Evolutionary conservation across 192 early-diverging fungal genomes (phyloP), one percentile per base, ranked within the genome.

Genomic region (Phycomyces nitens): DNA sequence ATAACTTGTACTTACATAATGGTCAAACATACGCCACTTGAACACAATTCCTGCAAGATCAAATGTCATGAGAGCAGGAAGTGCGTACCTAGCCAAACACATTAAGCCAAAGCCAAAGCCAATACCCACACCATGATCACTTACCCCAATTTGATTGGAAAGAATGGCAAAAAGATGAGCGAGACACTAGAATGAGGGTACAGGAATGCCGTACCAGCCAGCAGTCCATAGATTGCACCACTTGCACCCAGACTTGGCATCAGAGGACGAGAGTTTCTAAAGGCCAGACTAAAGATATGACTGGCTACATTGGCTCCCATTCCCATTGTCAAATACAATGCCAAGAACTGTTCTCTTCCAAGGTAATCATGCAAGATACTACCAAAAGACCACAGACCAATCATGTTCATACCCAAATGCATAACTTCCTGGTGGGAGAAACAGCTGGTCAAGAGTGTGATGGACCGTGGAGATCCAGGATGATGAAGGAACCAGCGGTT

Each of bases 351-450:
- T 41, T 89, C 86, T 29, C 69, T 72, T 10, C 87, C 84, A 60
- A 92, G 76, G 0, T 66, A 42, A 2, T 79, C 62, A 27, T 82
- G 81, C 11, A 86, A 56, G 1, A 75, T 34, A 0, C 69, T 54
- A 6, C 83, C 86, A 78, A 93, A 89, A 27, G 86, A 88, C 47
- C 80, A 77, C 39, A 95, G 69, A 18, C 82, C 93, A 55, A 93
- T 66, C 80, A 88, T 92, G 73, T 95, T 95, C 74, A 95, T 86
- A 7, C 65, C 69, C 56, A 94, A 80, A 70, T 95, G 94, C 79
- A 84, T 76, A 7, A 90, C 42, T 11, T 79, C 80, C 43, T 81
- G 73, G 53, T 96, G 94, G 22, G 86, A 89, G 64, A 96, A 95
- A 22, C 81, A 78, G 38, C 81, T 83, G 0, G 94, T 93, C 34